Evolutionary conservation across 2,329 filamentous ascomycete genomes (phyloP).

Genomic region (Aspergillus tubingensis): DNA sequence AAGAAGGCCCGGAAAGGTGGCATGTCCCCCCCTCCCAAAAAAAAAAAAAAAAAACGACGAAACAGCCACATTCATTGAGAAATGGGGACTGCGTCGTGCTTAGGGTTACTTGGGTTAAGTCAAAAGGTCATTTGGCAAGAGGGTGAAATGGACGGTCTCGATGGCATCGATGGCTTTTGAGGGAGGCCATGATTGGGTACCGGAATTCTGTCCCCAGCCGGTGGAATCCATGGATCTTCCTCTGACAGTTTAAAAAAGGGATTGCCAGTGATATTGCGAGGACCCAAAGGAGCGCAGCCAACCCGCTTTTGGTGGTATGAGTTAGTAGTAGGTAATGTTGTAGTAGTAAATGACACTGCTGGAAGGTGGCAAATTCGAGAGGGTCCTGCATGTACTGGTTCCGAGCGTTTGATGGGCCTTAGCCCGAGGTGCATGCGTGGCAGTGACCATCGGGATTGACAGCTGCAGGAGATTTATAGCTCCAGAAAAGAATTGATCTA

Average conservation of each 20-base stretch:
- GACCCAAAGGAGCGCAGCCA: neutral
- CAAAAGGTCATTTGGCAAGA: neutral
- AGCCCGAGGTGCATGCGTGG: slow-evolving; percentile 7
- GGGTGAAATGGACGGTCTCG: neutral
- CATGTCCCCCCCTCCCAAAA: neutral
- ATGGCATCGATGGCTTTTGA: slow-evolving; percentile 7
- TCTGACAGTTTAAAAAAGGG: slow-evolving; percentile 2
- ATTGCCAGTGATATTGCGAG: neutral
- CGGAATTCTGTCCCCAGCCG: slow-evolving; percentile 5
- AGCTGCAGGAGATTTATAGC: slow-evolving; percentile 5
- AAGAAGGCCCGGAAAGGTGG: neutral
- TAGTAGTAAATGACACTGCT: neutral
- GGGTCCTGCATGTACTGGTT: neutral
- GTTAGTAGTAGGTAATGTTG: neutral
- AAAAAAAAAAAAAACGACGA: neutral
- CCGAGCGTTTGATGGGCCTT: slow-evolving; percentile 4
- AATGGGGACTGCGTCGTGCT: neutral
- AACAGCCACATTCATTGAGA: slow-evolving; percentile 2
- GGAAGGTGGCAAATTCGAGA: slow-evolving; percentile 2
- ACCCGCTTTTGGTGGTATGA: neutral
- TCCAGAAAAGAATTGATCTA: slow-evolving; percentile 1
- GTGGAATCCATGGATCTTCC: slow-evolving; percentile 3
- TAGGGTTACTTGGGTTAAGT: neutral
- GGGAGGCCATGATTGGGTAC: slow-evolving; percentile 11
- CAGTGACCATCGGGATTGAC: slow-evolving; percentile 7